These are phyloP conservation scores for Toxicodendron radicans DNA, from an alignment of 345 rosid genomes.

Conservation along the genomic window DNA sequence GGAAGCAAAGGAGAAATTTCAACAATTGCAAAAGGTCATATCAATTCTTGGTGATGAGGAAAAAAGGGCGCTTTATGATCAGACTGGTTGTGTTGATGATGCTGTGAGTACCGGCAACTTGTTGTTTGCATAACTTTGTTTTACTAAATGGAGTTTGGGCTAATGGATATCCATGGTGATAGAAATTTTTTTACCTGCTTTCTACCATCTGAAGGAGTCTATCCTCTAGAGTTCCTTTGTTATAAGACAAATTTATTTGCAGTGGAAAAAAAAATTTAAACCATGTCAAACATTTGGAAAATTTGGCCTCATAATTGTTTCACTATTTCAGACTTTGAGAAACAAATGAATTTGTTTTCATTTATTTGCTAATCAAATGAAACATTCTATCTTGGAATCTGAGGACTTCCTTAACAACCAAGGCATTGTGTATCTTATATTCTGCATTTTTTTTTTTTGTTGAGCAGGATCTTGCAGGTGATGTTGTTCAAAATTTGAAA, in stretches of 20 bases:
- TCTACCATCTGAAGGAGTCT: neutral
- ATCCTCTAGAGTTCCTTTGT: neutral
- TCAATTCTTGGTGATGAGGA: constrained; percentile 88
- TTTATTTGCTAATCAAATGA: neutral
- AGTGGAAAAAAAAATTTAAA: neutral
- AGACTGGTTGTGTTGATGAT: constrained; percentile 88
- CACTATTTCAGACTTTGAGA: neutral
- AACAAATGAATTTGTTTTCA: neutral
- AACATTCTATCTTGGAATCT: neutral
- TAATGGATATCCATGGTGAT: neutral
- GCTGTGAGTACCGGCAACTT: constrained; percentile 53
- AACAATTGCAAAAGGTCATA: constrained; percentile 91
- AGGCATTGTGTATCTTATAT: neutral
- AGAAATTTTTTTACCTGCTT: neutral
- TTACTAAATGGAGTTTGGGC: neutral
- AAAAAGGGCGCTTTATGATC: constrained; percentile 77
- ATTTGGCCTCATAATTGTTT: neutral
- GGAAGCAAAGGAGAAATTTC: constrained; percentile 97
- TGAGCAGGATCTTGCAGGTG: constrained; percentile 82
- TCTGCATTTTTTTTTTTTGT: neutral
- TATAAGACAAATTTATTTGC: neutral
- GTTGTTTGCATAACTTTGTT: neutral
- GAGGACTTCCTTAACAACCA: neutral
- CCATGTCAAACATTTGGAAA: neutral
- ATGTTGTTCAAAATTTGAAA: constrained; percentile 68